A percentile compares a stretch with the other conserved stretches of the same genome.
phyloP scores from a whole-genome alignment of 1,284 basidiomycete species.

The Chondrostereum purpureum region DNA sequence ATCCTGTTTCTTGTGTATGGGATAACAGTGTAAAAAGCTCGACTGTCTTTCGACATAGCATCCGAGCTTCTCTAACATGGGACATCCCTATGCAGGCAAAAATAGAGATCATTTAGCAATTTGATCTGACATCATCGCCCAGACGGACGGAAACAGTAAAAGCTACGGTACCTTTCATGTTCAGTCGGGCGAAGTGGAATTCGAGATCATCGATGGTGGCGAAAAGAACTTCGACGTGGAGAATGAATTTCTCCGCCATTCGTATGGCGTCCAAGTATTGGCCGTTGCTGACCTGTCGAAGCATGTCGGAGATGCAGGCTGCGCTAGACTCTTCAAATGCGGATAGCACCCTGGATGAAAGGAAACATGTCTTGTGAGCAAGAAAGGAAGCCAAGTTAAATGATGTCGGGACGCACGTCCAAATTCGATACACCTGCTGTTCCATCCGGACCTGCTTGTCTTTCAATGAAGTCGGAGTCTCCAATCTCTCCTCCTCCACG shows the following conservation, averaged over 20 bases:
- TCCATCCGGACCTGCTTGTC: conserved; percentile 95
- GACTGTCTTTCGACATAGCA: conserved; percentile 98
- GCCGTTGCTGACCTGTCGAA: conserved; percentile 93
- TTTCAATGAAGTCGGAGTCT: conserved; percentile 81
- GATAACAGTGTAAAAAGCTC: conserved; percentile 96
- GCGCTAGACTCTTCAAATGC: conserved; percentile 98
- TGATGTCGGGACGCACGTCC: conserved; percentile 71
- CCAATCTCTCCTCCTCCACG: conserved; percentile 70
- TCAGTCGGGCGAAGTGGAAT: conserved; percentile 77
- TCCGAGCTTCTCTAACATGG: conserved; percentile 95
- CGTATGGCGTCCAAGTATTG: conserved; percentile 95
- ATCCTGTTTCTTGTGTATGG: conserved; percentile 91
- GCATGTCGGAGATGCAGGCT: conserved; percentile 99
- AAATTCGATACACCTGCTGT: conserved; percentile 96
- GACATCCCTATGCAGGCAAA: conserved; percentile 73
- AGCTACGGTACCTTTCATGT: conserved; percentile 66
- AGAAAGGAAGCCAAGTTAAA: conserved; percentile 9
- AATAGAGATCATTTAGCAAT: conserved; percentile 5
- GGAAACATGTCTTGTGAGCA: conserved; percentile 8
- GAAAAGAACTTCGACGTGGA: conserved; percentile 97
- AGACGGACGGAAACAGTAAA: too few species aligned
- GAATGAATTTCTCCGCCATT: conserved; percentile 97
- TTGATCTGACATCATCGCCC: conserved; percentile 2
- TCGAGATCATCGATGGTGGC: conserved; percentile 97
- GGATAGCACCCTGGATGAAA: conserved; percentile 73